phyloP scores from a whole-genome alignment of 768 basidiomycete genomes.

The Kwoniella europaea region DNA sequence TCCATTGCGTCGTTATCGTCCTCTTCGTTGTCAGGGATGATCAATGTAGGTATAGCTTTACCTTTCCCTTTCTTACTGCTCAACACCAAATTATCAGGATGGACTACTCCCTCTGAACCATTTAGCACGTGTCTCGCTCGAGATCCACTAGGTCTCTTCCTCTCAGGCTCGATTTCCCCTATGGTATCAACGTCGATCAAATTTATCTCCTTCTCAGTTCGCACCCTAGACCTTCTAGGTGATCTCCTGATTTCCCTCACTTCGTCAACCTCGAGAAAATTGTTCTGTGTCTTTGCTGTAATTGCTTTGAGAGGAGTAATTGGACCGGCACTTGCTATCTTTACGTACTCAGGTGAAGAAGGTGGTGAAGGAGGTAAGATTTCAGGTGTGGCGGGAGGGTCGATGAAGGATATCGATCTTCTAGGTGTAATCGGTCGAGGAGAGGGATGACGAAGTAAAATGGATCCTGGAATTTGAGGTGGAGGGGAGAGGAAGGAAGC shows the following conservation, averaged over 20 bases:
- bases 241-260: conserved; percentile 17
- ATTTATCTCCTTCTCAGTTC: conserved; percentile 3
- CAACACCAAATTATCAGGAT: background rate
- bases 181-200: background rate
- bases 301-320: background rate
- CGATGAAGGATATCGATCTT: conserved; percentile 9
- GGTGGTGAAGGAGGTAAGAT: conserved; percentile 17
- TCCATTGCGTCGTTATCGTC: background rate
- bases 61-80: conserved; percentile 3
- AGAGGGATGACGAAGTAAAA: conserved; percentile 15
- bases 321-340: conserved; percentile 1
- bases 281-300: background rate
- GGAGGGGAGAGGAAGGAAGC: conserved; percentile 13
- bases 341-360: conserved; percentile 9
- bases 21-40: background rate
- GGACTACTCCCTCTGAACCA: background rate
- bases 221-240: conserved; percentile 6
- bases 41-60: conserved; percentile 3
- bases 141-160: background rate
- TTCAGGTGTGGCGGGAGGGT: conserved; percentile 6
- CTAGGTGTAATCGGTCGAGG: conserved; percentile 8
- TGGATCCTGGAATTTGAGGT: conserved; percentile 9
- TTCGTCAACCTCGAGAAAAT: conserved; percentile 1
- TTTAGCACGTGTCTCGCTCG: background rate
- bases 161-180: background rate